Percentiles rank a stretch among this genome's conserved stretches.
These are phyloP conservation scores for Aspergillus sparsus DNA, from an alignment of 495 filamentous ascomycete genomes.

Conservation along the genomic window DNA sequence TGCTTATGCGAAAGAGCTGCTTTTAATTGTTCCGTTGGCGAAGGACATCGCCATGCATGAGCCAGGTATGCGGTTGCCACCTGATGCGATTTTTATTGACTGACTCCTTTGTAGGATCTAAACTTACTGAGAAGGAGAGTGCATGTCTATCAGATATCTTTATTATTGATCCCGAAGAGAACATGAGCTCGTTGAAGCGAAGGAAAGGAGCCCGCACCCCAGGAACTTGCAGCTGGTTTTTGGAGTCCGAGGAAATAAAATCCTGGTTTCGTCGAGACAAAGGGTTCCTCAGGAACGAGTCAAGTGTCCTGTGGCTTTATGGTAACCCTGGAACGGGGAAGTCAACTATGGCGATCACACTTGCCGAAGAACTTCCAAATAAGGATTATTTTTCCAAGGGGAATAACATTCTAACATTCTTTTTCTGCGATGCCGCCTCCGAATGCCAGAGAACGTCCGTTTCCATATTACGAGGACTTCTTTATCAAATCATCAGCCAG, in stretches of 20 bases:
- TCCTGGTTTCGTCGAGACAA: constrained; percentile 15
- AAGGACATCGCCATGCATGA: no score
- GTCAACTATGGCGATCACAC: constrained; percentile 29
- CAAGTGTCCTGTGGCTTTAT: constrained; percentile 26
- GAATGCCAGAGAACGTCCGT: constrained; percentile 19
- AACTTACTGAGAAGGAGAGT: no score
- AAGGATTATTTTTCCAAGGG: constrained; percentile 14
- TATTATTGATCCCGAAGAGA: constrained; percentile 10
- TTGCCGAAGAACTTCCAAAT: constrained; percentile 27
- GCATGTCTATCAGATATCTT: constrained; percentile 6
- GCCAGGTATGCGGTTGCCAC: no score
- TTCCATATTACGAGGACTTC: constrained; percentile 29
- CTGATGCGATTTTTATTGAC: no score
- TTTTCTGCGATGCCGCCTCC: constrained; percentile 32
- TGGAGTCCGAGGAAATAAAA: constrained; percentile 21
- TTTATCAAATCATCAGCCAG: constrained; percentile 30
- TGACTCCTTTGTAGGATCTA: no score
- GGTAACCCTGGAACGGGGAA: constrained; percentile 35
- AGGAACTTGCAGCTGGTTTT: constrained; percentile 33
- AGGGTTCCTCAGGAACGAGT: not conserved
- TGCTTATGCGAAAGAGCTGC: not conserved
- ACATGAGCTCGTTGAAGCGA: constrained; percentile 14
- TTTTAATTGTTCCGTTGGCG: not conserved
- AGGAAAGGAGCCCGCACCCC: constrained; percentile 7
- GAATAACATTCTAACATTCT: constrained; percentile 30